phyloP scores from a whole-genome alignment of 2,329 filamentous ascomycete genomes.

The Daldinia sp. region DNA sequence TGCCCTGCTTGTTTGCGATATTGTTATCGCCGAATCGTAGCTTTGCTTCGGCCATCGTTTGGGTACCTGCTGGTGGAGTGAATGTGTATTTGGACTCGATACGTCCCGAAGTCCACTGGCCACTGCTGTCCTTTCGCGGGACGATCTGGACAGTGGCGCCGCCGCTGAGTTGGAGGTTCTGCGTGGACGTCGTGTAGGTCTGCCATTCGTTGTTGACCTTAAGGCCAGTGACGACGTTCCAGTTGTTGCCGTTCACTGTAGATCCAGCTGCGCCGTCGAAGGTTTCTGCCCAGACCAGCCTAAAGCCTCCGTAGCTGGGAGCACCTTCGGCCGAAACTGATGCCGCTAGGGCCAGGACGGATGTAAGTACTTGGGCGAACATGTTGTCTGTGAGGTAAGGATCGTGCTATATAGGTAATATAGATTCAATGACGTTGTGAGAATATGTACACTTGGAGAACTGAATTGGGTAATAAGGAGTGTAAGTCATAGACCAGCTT shows the following conservation, averaged over 20 bases:
- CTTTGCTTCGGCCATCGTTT: slow-evolving; percentile 54
- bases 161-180: slow-evolving; percentile 60
- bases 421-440: slow-evolving; percentile 10
- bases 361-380: slow-evolving; percentile 38
- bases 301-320: slow-evolving; percentile 53
- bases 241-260: slow-evolving; percentile 50
- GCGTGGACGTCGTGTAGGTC: slow-evolving; percentile 59
- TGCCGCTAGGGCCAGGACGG: slow-evolving; percentile 31
- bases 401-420: slow-evolving; percentile 13
- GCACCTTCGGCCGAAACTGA: slow-evolving; percentile 36
- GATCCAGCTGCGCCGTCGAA: slow-evolving; percentile 54
- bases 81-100: slow-evolving; percentile 58
- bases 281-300: slow-evolving; percentile 55
- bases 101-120: slow-evolving; percentile 59
- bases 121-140: slow-evolving; percentile 51
- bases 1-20: slow-evolving; percentile 53
- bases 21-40: slow-evolving; percentile 55
- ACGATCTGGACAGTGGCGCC: slow-evolving; percentile 61
- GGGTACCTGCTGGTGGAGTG: slow-evolving; percentile 51
- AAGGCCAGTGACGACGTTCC: slow-evolving; percentile 34
- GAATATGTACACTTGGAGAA: slow-evolving; percentile 38
- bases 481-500: slow-evolving; percentile 38
- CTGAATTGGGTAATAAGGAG: slow-evolving; percentile 36
- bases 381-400: slow-evolving; percentile 26
- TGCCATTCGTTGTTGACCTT: slow-evolving; percentile 49